Evolutionary conservation across 768 basidiomycete species (phyloP).

Genomic region (Gautieria morchelliformis): DNA sequence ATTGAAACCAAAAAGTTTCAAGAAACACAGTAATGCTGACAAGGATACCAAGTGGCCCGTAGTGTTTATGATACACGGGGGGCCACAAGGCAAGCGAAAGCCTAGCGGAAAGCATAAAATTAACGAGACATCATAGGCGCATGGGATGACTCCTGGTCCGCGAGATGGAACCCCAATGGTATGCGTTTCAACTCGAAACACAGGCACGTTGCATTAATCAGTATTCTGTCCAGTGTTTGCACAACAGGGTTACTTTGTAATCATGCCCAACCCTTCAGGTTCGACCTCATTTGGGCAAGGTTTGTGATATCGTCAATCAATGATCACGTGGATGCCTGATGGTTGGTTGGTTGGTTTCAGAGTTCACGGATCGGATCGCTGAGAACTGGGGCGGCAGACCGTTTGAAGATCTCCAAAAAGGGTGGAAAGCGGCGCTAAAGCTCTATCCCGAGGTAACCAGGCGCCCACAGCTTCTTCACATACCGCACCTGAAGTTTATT

Average conservation of each 20-base stretch:
- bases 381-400: constrained; percentile 84
- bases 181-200: background rate
- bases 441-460: constrained; percentile 53
- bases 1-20: constrained; percentile 72
- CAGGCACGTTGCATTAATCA: background rate
- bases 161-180: constrained; percentile 88
- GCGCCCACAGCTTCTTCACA: background rate
- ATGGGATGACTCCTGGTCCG: constrained; percentile 90
- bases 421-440: constrained; percentile 62
- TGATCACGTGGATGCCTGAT: background rate
- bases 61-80: constrained; percentile 48
- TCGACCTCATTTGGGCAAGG: constrained; percentile 90
- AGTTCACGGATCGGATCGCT: constrained; percentile 70
- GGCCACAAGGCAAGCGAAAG: constrained; percentile 38
- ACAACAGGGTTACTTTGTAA: constrained; percentile 79
- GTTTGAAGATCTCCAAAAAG: constrained; percentile 65
- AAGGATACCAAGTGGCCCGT: constrained; percentile 57
- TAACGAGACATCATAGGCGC: constrained; percentile 32
- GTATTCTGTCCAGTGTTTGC: constrained; percentile 48
- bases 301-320: constrained; percentile 14
- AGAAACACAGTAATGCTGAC: constrained; percentile 29
- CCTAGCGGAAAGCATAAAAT: background rate
- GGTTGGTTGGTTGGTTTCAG: constrained; percentile 26
- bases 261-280: constrained; percentile 90
- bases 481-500: background rate